Percentiles rank a stretch among this genome's conserved stretches.
These are phyloP conservation scores for Fusarium sp. DNA, from an alignment of 2,329 filamentous ascomycete genomes.

Conservation along the genomic window DNA sequence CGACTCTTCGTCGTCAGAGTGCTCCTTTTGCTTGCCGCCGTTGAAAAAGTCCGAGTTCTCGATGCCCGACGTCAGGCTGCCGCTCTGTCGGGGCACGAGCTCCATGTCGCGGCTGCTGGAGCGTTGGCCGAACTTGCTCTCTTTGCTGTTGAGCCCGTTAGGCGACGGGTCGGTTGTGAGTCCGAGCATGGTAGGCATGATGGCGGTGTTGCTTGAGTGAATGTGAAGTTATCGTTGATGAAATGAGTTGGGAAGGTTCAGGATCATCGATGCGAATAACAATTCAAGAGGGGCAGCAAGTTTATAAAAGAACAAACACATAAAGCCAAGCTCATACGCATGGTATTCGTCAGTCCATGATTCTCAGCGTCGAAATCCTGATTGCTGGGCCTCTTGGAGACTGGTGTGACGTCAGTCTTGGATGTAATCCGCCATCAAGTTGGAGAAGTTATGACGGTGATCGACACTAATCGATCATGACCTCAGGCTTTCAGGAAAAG, in stretches of 20 bases:
- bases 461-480: conserved; percentile 34
- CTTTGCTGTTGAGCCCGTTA: conserved; percentile 34
- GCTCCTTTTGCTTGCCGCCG: conserved; percentile 38
- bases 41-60: conserved; percentile 43
- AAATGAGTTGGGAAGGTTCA: not conserved
- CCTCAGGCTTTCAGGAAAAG: not conserved
- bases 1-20: conserved; percentile 37
- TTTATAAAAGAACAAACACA: conserved; percentile 20
- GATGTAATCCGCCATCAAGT: conserved; percentile 25
- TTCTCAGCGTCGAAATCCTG: conserved; percentile 42
- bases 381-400: conserved; percentile 39
- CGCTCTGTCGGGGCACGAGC: conserved; percentile 24
- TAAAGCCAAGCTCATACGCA: conserved; percentile 19
- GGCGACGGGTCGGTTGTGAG: conserved; percentile 42
- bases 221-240: not conserved
- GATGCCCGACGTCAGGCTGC: conserved; percentile 38
- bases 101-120: conserved; percentile 36
- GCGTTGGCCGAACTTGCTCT: conserved; percentile 29
- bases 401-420: conserved; percentile 43
- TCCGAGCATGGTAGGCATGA: conserved; percentile 46
- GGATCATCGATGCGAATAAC: not conserved
- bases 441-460: conserved; percentile 41
- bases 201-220: conserved; percentile 12
- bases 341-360: conserved; percentile 32
- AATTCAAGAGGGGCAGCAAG: conserved; percentile 10